phyloP scores from a whole-genome alignment of 352 stramenopile species.

The Globisporangium radiosum region DNA sequence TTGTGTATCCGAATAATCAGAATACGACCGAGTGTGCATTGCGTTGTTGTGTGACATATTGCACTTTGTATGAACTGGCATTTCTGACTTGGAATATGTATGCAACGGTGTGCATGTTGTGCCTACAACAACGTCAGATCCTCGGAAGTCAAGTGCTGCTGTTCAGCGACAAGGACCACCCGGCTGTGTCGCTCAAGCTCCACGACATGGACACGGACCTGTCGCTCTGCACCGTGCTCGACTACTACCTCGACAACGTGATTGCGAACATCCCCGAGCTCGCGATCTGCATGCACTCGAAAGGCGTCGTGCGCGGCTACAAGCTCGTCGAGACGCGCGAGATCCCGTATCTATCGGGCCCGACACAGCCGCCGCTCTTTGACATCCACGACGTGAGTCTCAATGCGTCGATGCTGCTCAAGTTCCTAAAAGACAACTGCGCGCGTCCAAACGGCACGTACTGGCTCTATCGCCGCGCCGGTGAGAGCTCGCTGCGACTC shows the following conservation, averaged over 20 bases:
- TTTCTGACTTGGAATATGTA: too few species aligned
- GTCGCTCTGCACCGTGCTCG: slow-evolving; percentile 72
- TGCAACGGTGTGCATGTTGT: too few species aligned
- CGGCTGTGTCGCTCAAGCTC: slow-evolving; percentile 74
- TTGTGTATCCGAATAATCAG: too few species aligned
- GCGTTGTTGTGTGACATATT: neutral
- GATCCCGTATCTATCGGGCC: slow-evolving; percentile 76
- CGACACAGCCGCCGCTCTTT: slow-evolving; percentile 45
- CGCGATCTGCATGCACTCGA: slow-evolving; percentile 84
- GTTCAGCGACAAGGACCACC: slow-evolving; percentile 81
- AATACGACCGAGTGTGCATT: neutral
- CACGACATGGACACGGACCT: slow-evolving; percentile 84
- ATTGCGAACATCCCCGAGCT: slow-evolving; percentile 85
- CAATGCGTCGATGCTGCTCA: slow-evolving; percentile 82
- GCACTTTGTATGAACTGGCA: too few species aligned
- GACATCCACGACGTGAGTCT: slow-evolving; percentile 83
- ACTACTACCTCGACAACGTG: slow-evolving; percentile 87
- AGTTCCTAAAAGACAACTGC: slow-evolving; percentile 84
- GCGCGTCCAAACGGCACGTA: slow-evolving; percentile 79
- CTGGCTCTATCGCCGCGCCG: slow-evolving; percentile 76
- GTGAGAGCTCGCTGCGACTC: slow-evolving; percentile 68
- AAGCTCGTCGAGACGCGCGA: slow-evolving; percentile 78
- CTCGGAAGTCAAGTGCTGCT: slow-evolving; percentile 77
- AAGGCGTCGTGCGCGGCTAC: slow-evolving; percentile 78
- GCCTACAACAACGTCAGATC: slow-evolving; percentile 24